Conservation (phyloP, 345 rosid genomes). For the Draba incana region DNA sequence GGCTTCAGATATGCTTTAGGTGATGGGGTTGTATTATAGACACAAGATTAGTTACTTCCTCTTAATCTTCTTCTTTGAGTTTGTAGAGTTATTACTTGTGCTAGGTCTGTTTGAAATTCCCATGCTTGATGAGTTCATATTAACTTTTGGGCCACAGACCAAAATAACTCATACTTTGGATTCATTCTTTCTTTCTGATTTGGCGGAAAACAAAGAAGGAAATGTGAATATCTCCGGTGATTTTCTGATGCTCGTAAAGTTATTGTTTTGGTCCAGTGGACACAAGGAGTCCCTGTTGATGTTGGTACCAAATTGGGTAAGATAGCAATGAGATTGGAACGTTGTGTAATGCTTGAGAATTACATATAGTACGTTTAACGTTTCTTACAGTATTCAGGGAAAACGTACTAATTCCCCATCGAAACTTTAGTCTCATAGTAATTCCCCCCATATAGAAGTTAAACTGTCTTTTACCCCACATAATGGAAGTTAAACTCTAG, state of each 20-base stretch:
- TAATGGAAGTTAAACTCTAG: no score
- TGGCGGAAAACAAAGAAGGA: neutral
- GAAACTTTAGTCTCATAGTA: no score
- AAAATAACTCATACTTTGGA: no score
- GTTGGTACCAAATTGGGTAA: constrained; percentile 87
- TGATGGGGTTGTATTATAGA: constrained; percentile 23
- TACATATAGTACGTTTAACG: neutral
- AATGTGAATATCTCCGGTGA: no score
- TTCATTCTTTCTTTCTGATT: constrained; percentile 2
- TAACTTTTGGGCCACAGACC: no score
- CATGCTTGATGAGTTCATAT: no score
- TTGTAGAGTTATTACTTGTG: constrained; percentile 24
- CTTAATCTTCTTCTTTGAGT: neutral
- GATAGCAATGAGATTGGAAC: constrained; percentile 4
- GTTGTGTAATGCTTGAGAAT: neutral
- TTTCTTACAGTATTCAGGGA: constrained; percentile 17
- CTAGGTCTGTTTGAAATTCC: neutral
- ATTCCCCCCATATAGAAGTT: no score
- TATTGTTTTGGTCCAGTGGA: constrained; percentile 63
- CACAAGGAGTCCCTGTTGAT: constrained; percentile 76
- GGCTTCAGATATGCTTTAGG: constrained; percentile 20
- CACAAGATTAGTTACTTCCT: constrained; percentile 9
- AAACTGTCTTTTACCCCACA: no score
- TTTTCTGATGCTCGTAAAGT: constrained; percentile 37
- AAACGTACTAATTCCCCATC: no score